Percentiles rank a stretch among this genome's conserved stretches.
Conservation (phyloP, 495 filamentous ascomycete genomes). For the Daldinia grandis region DNA sequence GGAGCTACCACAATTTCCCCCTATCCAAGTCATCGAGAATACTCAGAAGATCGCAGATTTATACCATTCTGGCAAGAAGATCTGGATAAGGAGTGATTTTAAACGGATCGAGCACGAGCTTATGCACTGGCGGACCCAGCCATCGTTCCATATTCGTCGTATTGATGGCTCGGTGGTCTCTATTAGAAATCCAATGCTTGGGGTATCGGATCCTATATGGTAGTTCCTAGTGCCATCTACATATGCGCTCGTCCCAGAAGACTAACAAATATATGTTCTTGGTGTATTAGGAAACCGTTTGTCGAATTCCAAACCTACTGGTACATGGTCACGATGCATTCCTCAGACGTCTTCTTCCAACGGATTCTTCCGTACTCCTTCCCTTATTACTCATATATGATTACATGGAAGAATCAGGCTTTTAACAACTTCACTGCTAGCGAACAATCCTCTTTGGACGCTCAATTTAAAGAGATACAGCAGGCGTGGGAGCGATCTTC, state of each 20-base stretch:
- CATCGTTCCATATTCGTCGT: conserved; percentile 22
- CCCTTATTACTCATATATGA: conserved; percentile 17
- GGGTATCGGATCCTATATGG: not conserved
- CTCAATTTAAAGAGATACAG: not conserved
- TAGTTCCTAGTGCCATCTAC: not conserved
- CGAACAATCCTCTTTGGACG: not conserved
- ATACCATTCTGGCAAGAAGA: conserved; percentile 16
- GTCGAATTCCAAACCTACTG: conserved; percentile 16
- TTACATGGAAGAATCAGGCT: conserved; percentile 14
- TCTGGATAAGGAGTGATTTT: conserved; percentile 14
- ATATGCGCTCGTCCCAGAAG: not conserved
- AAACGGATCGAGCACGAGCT: conserved; percentile 16
- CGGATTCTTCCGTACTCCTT: not conserved
- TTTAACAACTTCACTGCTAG: not conserved
- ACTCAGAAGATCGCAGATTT: conserved; percentile 13
- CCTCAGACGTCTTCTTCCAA: not conserved
- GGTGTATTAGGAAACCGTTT: conserved; percentile 5
- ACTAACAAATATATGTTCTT: not conserved
- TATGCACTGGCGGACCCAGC: not conserved
- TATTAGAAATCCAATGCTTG: conserved; percentile 13
- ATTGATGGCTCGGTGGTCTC: conserved; percentile 4
- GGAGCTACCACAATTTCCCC: not conserved
- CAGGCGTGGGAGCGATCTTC: not conserved
- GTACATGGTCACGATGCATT: not conserved
- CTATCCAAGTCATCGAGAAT: not conserved